phyloP scores from a whole-genome alignment of 768 basidiomycete species.

The Coprinopsis marcescibilis region DNA sequence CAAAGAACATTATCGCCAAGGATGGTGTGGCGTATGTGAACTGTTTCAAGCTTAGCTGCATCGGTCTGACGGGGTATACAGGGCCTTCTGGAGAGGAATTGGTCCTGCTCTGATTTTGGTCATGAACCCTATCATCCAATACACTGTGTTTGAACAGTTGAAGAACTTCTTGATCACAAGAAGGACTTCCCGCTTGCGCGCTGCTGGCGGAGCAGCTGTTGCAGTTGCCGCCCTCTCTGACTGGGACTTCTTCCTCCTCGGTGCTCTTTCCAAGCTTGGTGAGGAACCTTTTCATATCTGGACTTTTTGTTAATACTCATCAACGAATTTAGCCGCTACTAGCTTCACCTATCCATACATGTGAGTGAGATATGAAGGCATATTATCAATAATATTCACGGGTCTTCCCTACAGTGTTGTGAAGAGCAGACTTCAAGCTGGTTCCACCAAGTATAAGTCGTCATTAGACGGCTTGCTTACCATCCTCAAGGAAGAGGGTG shows the following conservation, averaged over 20 bases:
- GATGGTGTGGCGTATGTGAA: conserved; percentile 51
- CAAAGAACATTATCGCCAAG: conserved; percentile 61
- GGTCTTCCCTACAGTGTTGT: conserved; percentile 46
- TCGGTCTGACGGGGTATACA: conserved; percentile 12
- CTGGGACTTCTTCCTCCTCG: conserved; percentile 91
- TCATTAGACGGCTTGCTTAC: conserved; percentile 70
- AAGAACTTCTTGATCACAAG: conserved; percentile 75
- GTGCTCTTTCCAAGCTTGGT: conserved; percentile 89
- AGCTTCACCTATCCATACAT: conserved; percentile 46
- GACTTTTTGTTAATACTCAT: not conserved
- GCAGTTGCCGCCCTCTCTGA: conserved; percentile 60
- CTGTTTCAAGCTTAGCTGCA: not conserved
- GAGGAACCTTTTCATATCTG: conserved; percentile 16
- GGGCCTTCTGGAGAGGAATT: conserved; percentile 90
- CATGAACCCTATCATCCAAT: conserved; percentile 91
- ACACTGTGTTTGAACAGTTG: conserved; percentile 93
- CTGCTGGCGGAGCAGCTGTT: conserved; percentile 35
- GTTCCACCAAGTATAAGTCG: conserved; percentile 70
- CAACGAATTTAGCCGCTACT: conserved; percentile 36
- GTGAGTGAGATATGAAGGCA: conserved; percentile 21
- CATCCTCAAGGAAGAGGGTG: conserved; percentile 73
- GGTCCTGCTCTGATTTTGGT: conserved; percentile 92
- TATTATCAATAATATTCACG: not conserved
- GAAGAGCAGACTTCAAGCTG: conserved; percentile 76
- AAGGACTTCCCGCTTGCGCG: conserved; percentile 49